Conservation (phyloP, 179 eudicot genomes). For the Sideroxylon spinosum region DNA sequence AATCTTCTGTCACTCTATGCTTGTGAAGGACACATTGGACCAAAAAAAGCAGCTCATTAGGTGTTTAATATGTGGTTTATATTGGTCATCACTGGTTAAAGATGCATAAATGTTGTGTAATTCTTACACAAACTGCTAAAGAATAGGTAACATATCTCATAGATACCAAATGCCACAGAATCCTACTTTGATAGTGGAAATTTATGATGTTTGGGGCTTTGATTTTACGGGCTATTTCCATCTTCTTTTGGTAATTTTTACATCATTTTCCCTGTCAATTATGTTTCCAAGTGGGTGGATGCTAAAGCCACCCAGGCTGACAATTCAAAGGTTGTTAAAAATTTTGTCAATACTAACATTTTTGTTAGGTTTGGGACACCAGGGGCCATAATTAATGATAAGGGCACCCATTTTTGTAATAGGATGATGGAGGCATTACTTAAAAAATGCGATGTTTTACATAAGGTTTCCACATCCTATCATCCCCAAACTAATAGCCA, state of each 20-base stretch:
- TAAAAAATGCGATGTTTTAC: not conserved
- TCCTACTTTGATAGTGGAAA: not conserved
- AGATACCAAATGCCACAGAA: not conserved
- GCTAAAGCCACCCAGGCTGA: not conserved
- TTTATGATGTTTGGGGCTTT: not conserved
- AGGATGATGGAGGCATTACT: not conserved
- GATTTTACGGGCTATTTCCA: slow-evolving; percentile 14
- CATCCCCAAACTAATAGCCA: not conserved
- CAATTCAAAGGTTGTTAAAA: not conserved
- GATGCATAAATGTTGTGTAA: not conserved
- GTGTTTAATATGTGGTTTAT: not conserved
- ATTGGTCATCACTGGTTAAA: not conserved
- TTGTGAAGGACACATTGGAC: not conserved
- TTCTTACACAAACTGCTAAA: not conserved
- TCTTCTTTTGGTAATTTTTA: not conserved
- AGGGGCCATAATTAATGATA: not conserved
- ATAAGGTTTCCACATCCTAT: not conserved
- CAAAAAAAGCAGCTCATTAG: too few species aligned
- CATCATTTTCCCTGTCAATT: not conserved
- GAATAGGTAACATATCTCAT: not conserved
- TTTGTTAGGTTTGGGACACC: slow-evolving; percentile 3
- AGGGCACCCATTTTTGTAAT: not conserved
- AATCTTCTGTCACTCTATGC: too few species aligned
- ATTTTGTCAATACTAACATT: not conserved
- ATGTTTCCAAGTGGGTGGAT: slow-evolving; percentile 8